Evolutionary conservation across 1,139 yeast genomes (phyloP), one percentile per base, ranked within the genome.

Genomic region (Saccharomyces hybrid): DNA sequence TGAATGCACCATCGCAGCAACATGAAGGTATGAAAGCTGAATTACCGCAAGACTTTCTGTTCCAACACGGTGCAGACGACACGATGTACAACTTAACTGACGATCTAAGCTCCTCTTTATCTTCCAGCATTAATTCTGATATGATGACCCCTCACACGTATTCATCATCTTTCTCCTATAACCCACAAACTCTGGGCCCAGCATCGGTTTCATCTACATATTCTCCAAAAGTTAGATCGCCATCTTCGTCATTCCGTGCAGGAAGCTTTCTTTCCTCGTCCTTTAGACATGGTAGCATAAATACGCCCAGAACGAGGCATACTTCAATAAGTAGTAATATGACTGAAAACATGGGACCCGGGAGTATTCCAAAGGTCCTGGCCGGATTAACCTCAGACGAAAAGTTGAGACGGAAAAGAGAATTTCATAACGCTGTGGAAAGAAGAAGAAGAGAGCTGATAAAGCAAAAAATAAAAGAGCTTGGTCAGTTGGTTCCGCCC

Each of bases 341-440:
- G 27, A 56, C 54, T 48, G 34, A 26, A n/a, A 48, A 34, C 27
- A 28, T 52, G 4, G 42, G 48, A 19, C 52, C 61, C 6, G 56
- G 61, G 1, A 59, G 64, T 51, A 64, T 63, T 4, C 64, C 66
- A 8, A 63, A 61, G 53, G 32, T 21, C 26, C 27, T 59, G 14
- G 51, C 62, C 64, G 75, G 59, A 46, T 63, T 85, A 53, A 76
- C 81, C n/a, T 83, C 83, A 64, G 93, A 86, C 58, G 88, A 83
- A 56, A 86, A 84, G 63, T 67, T 84, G 55, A 79, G 79, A 60
- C 77, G 93, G 63, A 77, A 91, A 62, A 74, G 90, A 59, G 91
- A 86, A 64, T 82, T 86, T 62, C 95, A 86, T 65, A 86, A 86
- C 66, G 93, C 90, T 0, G 95, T 86, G 4, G 95, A 86, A 68